These are phyloP conservation scores for Leccinum broughii DNA, from an alignment of 768 basidiomycete species.

Conservation along the genomic window DNA sequence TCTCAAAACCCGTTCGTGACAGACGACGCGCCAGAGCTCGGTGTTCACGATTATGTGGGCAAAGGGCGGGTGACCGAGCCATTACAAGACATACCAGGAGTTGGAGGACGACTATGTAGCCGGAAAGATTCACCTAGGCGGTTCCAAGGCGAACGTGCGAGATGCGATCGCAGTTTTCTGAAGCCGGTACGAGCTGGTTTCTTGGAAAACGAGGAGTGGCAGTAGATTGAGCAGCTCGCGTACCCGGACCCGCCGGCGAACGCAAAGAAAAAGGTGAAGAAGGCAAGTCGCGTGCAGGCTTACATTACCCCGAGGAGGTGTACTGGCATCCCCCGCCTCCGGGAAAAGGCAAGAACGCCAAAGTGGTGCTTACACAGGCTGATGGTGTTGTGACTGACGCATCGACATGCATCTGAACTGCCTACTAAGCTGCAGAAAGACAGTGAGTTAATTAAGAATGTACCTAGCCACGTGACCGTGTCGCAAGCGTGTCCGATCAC, in stretches of 20 bases:
- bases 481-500: too few species aligned
- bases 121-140: conserved; percentile 79
- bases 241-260: conserved; percentile 70
- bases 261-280: conserved; percentile 58
- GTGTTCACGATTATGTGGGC: conserved; percentile 76
- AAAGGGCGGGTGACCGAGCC: conserved; percentile 70
- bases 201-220: conserved; percentile 77
- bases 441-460: too few species aligned
- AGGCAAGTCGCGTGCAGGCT: conserved; percentile 28
- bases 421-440: too few species aligned
- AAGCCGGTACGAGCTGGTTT: conserved; percentile 82
- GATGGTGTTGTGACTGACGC: too few species aligned
- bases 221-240: conserved; percentile 70
- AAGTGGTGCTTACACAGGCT: background rate
- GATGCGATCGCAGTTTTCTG: conserved; percentile 71
- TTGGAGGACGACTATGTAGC: conserved; percentile 74
- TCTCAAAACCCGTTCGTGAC: conserved; percentile 64
- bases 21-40: conserved; percentile 73
- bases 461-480: too few species aligned
- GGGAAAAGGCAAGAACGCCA: conserved; percentile 65
- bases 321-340: conserved; percentile 79
- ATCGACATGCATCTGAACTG: too few species aligned
- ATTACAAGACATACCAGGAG: conserved; percentile 69
- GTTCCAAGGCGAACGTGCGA: conserved; percentile 79
- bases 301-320: conserved; percentile 49